A percentile compares a stretch with the other conserved stretches of the same genome.
Evolutionary conservation across 2,329 filamentous ascomycete species (phyloP).

Genomic region (Diaporthe longicolla): DNA sequence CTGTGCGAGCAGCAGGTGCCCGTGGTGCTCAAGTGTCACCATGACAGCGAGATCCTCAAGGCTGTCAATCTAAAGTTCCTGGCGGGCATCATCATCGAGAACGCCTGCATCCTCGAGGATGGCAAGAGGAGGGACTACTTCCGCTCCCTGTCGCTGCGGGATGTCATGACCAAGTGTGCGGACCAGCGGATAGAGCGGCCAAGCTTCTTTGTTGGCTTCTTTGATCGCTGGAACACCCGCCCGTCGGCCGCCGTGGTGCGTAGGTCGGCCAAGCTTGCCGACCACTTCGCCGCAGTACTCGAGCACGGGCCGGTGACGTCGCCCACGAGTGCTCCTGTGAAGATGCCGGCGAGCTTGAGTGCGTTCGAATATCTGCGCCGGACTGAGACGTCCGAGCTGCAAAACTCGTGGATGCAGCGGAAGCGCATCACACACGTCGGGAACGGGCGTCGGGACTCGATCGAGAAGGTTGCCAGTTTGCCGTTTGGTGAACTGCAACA

Average conservation of each 20-base stretch:
- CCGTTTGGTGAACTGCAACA: slow-evolving; percentile 46
- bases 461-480: slow-evolving; percentile 44
- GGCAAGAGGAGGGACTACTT: slow-evolving; percentile 61
- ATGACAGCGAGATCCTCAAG: slow-evolving; percentile 44
- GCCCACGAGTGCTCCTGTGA: slow-evolving; percentile 20
- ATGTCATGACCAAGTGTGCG: slow-evolving; percentile 49
- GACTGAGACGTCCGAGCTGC: slow-evolving; percentile 51
- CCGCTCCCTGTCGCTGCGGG: slow-evolving; percentile 54
- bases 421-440: slow-evolving; percentile 45
- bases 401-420: slow-evolving; percentile 50
- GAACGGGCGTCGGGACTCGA: slow-evolving; percentile 26
- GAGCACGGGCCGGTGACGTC: slow-evolving; percentile 49
- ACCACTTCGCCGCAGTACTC: slow-evolving; percentile 54
- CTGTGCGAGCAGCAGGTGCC: slow-evolving; percentile 42
- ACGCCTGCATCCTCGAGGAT: slow-evolving; percentile 57
- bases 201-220: slow-evolving; percentile 55
- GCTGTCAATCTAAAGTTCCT: slow-evolving; percentile 51
- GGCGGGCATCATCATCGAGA: slow-evolving; percentile 57
- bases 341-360: slow-evolving; percentile 47
- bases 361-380: slow-evolving; percentile 55
- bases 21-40: slow-evolving; percentile 46
- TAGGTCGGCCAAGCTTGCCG: slow-evolving; percentile 54
- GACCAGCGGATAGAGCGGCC: slow-evolving; percentile 51
- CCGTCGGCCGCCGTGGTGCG: slow-evolving; percentile 53
- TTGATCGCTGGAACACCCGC: slow-evolving; percentile 52